Percentiles rank a stretch among this genome's conserved stretches.
Conservation (phyloP, 352 stramenopile genomes). For the Pelagophyceae sp. region DNA sequence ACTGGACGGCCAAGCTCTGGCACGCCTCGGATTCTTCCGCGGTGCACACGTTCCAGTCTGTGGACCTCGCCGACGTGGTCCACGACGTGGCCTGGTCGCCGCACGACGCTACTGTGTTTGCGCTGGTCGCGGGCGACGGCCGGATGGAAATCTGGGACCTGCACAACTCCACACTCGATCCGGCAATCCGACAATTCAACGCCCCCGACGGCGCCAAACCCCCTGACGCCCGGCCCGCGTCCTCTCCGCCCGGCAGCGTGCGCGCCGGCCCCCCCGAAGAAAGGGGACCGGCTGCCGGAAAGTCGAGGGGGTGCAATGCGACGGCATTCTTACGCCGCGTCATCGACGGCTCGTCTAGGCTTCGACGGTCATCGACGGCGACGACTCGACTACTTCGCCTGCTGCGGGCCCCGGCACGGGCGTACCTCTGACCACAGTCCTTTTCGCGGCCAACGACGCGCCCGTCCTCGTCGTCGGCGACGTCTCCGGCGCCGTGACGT, state of each 20-base stretch:
- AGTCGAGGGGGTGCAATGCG: too few relatives aligned
- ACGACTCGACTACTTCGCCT: neutral
- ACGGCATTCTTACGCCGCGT: too few relatives aligned
- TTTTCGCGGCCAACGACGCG: constrained; percentile 8
- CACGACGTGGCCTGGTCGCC: constrained; percentile 60
- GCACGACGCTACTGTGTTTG: constrained; percentile 65
- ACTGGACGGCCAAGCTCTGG: constrained; percentile 77
- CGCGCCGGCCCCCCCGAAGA: neutral
- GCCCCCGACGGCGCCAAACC: too few relatives aligned
- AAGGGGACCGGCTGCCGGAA: too few relatives aligned
- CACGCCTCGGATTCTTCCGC: constrained; percentile 25
- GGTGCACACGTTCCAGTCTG: constrained; percentile 35
- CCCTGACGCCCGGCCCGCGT: neutral
- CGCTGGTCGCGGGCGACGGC: constrained; percentile 69
- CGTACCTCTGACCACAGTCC: neutral
- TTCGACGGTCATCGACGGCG: too few relatives aligned
- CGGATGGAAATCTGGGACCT: constrained; percentile 80
- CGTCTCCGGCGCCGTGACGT: neutral
- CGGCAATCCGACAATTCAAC: constrained; percentile 22
- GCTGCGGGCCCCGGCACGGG: neutral
- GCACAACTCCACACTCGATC: constrained; percentile 64
- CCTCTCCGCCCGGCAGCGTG: neutral
- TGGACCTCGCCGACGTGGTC: constrained; percentile 39
- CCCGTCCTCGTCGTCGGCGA: constrained; percentile 19
- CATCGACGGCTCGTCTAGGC: too few relatives aligned